Conservation (phyloP, 306 rosid species). For the Vicia faba region DNA sequence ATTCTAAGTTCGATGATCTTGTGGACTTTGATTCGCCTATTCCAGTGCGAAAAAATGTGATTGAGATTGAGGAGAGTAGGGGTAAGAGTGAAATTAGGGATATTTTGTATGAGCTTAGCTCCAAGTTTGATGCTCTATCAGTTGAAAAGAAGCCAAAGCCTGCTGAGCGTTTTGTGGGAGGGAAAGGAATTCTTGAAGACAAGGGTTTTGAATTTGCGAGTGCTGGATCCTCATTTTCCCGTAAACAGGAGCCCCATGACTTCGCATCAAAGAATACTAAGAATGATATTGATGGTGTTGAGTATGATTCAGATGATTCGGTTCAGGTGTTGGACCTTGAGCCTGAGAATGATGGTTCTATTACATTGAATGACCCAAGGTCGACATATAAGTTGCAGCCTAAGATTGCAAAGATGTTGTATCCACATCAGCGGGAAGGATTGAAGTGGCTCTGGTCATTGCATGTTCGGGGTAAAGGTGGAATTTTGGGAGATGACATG, state of each 20-base stretch:
- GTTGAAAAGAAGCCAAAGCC: conserved; percentile 57
- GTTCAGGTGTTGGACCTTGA: conserved; percentile 44
- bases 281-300: conserved; percentile 19
- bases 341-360: conserved; percentile 50
- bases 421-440: conserved; percentile 87
- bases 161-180: conserved; percentile 30
- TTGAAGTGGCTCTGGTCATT: conserved; percentile 90
- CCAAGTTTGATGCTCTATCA: conserved; percentile 73
- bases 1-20: conserved; percentile 41
- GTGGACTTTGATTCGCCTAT: conserved; percentile 63
- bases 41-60: conserved; percentile 28
- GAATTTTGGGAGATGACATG: conserved; percentile 97
- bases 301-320: conserved; percentile 42
- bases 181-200: conserved; percentile 40
- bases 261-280: conserved; percentile 39
- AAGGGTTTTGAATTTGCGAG: conserved; percentile 48
- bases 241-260: conserved; percentile 37
- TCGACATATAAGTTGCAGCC: conserved; percentile 63
- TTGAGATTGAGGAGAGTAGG: conserved; percentile 33
- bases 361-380: conserved; percentile 52
- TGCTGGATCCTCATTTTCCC: conserved; percentile 63
- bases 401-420: conserved; percentile 67
- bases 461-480: conserved; percentile 87
- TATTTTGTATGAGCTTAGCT: conserved; percentile 67
- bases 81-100: conserved; percentile 74